Conservation (phyloP, 495 filamentous ascomycete genomes). For the Terfezia claveryi region DNA sequence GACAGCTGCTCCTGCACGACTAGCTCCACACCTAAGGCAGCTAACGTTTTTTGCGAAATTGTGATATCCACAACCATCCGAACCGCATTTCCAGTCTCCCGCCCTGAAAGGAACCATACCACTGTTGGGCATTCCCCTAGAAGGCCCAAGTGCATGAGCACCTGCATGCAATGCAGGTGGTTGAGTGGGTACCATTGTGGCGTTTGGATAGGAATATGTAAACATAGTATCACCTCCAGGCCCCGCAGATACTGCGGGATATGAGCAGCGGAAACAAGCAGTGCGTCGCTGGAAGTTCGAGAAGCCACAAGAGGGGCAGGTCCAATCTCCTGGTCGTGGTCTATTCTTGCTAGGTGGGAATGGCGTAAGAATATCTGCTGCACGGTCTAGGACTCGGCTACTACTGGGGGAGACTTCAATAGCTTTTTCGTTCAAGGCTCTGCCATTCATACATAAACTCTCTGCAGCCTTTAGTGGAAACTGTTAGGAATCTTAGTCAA, state of each 20-base stretch:
- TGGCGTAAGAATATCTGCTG: slow-evolving; percentile 79
- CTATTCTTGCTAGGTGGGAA: slow-evolving; percentile 98
- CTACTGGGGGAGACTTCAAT: slow-evolving; percentile 95
- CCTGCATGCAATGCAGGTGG: slow-evolving; percentile 56
- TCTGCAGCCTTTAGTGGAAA: slow-evolving; percentile 51
- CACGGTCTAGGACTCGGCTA: slow-evolving; percentile 84
- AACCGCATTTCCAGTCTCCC: slow-evolving; percentile 96
- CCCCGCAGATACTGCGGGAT: slow-evolving; percentile 66
- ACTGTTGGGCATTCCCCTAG: slow-evolving; percentile 18
- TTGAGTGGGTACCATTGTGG: slow-evolving; percentile 54
- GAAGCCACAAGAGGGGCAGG: slow-evolving; percentile 82
- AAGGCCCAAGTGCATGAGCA: slow-evolving; percentile 33
- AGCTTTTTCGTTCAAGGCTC: slow-evolving; percentile 91
- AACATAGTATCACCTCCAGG: slow-evolving; percentile 51
- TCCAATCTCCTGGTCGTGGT: slow-evolving; percentile 93
- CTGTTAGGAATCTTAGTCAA: slow-evolving; percentile 8
- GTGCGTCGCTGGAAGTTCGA: slow-evolving; percentile 94
- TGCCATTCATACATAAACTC: slow-evolving; percentile 95
- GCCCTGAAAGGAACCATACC: slow-evolving; percentile 90
- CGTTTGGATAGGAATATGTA: slow-evolving; percentile 54
- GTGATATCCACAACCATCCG: slow-evolving; percentile 93
- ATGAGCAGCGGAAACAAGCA: slow-evolving; percentile 95
- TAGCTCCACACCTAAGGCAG: slow-evolving; percentile 87
- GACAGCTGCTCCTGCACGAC: slow-evolving; percentile 75
- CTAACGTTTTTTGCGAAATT: slow-evolving; percentile 99